These are phyloP conservation scores for Rutidosis leptorrhynchoides DNA, from an alignment of 129 eudicot species.

Conservation along the genomic window DNA sequence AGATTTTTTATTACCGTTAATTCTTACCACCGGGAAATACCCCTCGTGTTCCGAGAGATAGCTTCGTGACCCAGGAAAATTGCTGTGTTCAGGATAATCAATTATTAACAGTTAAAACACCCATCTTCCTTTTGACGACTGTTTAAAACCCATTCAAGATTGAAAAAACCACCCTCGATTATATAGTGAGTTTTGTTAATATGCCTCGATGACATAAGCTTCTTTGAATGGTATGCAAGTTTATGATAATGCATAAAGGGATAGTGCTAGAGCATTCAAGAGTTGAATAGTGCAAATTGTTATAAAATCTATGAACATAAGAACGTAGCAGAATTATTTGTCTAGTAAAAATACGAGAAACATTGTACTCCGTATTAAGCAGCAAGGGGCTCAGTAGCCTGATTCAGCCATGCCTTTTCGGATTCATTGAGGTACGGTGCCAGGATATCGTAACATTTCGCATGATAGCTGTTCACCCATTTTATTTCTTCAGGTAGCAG, in stretches of 20 bases:
- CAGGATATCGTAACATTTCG: slow-evolving; percentile 62
- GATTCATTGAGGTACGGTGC: slow-evolving; percentile 59
- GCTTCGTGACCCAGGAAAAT: no score
- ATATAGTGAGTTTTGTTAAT: no score
- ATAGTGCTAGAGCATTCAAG: not conserved
- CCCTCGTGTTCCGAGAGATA: no score
- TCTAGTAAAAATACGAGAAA: not conserved
- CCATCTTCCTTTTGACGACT: no score
- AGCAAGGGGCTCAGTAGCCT: slow-evolving; percentile 76
- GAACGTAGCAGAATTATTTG: slow-evolving; percentile 6
- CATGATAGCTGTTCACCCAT: slow-evolving; percentile 83
- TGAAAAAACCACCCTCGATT: no score
- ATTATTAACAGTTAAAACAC: no score
- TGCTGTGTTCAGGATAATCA: no score
- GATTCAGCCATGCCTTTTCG: slow-evolving; percentile 73
- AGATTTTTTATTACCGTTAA: no score
- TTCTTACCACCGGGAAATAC: no score
- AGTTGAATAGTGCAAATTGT: not conserved
- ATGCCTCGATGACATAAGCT: no score
- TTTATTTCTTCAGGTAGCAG: slow-evolving; percentile 72
- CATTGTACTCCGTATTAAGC: slow-evolving; percentile 14
- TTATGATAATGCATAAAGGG: not conserved
- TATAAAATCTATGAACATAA: not conserved
- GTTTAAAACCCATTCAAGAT: no score
- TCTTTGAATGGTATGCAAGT: no score